Evolutionary conservation across 495 filamentous ascomycete genomes (phyloP).

Genomic region (Mycothermus thermophilus): DNA sequence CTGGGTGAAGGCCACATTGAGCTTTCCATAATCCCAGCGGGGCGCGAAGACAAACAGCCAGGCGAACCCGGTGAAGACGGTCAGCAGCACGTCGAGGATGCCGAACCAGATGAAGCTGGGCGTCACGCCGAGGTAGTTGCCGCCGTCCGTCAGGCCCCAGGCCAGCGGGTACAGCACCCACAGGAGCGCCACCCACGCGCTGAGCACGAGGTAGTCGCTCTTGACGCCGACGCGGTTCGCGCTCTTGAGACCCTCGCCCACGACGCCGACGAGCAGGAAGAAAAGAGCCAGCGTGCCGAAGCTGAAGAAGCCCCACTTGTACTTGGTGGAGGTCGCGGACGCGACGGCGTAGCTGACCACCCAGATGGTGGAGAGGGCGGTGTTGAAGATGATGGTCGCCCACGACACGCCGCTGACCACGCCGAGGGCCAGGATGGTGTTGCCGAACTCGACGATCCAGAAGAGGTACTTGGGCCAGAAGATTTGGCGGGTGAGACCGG

Average conservation of each 20-base stretch:
- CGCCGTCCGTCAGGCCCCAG: constrained; percentile 33
- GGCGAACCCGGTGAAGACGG: constrained; percentile 23
- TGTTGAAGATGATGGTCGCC: constrained; percentile 33
- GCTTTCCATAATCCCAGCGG: constrained; percentile 32
- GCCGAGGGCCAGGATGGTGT: constrained; percentile 27
- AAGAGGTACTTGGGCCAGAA: constrained; percentile 39
- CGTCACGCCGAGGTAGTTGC: constrained; percentile 31
- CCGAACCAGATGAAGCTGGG: constrained; percentile 33
- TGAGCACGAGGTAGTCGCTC: constrained; percentile 27
- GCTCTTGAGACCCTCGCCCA: constrained; percentile 13
- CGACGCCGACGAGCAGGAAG: constrained; percentile 22
- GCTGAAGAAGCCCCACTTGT: constrained; percentile 40
- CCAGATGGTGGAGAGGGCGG: constrained; percentile 33
- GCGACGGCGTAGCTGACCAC: constrained; percentile 30
- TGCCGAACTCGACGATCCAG: constrained; percentile 35
- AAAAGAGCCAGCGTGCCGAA: constrained; percentile 27
- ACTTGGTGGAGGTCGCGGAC: constrained; percentile 31
- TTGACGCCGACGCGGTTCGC: constrained; percentile 25
- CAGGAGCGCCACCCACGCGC: constrained; percentile 30
- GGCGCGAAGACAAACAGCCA: constrained; percentile 23
- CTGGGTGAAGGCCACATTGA: constrained; percentile 41
- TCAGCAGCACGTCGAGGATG: constrained; percentile 28
- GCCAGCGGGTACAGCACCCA: constrained; percentile 38
- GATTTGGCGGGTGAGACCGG: constrained; percentile 27
- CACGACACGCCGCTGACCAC: constrained; percentile 31